Evolutionary conservation across 2,329 filamentous ascomycete species (phyloP).

Genomic region (Ophiostoma novo-ulmi): DNA sequence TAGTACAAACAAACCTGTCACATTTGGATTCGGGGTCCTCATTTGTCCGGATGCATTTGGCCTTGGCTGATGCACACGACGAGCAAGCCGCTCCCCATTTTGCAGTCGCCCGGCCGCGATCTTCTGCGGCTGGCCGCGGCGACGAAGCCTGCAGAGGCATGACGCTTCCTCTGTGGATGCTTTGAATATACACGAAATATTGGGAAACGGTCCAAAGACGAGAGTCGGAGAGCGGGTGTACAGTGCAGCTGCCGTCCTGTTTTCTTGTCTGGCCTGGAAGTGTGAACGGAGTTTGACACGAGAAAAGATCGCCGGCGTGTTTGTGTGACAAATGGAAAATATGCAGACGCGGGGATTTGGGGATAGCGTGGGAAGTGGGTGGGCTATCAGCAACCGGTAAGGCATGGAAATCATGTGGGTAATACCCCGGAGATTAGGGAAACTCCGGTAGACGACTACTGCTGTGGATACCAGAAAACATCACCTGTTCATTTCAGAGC

Average conservation of each 20-base stretch:
- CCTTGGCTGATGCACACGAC: slow-evolving; percentile 46
- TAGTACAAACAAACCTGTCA: slow-evolving; percentile 34
- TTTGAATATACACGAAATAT: neutral
- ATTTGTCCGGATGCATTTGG: slow-evolving; percentile 46
- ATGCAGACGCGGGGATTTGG: slow-evolving; percentile 2
- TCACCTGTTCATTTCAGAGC: too few species aligned
- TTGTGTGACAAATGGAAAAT: slow-evolving; percentile 1
- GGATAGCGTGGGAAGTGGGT: neutral
- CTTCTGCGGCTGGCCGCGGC: slow-evolving; percentile 15
- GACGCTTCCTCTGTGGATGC: neutral
- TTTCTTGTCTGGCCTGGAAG: neutral
- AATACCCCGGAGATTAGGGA: neutral
- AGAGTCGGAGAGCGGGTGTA: neutral
- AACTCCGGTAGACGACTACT: neutral
- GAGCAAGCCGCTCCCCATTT: slow-evolving; percentile 49
- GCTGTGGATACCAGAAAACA: neutral
- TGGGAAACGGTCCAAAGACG: neutral
- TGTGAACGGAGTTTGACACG: slow-evolving; percentile 9
- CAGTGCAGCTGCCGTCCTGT: neutral
- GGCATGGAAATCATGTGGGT: neutral
- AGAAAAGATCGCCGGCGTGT: neutral
- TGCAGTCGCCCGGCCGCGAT: slow-evolving; percentile 29
- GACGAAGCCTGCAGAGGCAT: slow-evolving; percentile 13
- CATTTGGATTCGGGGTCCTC: slow-evolving; percentile 39
- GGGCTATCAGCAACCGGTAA: neutral